Base-by-base conservation (phyloP, 2,329 filamentous ascomycete species). In the Paraphaeosphaeria minitans region DNA sequence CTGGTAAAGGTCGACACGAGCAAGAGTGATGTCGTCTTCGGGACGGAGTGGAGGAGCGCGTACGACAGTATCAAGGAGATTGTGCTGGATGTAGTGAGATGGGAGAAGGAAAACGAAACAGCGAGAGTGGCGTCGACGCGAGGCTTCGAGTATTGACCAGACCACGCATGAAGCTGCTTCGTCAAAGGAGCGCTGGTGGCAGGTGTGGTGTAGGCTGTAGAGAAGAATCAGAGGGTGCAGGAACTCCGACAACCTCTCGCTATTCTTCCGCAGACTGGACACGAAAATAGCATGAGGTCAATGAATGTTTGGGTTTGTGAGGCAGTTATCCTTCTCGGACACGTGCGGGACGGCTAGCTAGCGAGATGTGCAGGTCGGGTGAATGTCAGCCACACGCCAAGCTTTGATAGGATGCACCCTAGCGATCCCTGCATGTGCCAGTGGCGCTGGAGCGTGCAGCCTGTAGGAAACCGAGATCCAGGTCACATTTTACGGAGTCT, bases 21-120 rank as follows among this genome's bases (percentile, higher is more conserved):
- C 12, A 64, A 62, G 56, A 49, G 56, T 42, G 59, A 66, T 6
- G 53, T 19, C 33, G 52, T 62, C 27, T 67, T 65, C 62, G 65
- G 65, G 21, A 61, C n/a, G 37, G 48, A 60, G 27, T 67, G 65
- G 63, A 64, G 55, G 47, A 51, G 48, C 27, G 56, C 43, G 29
- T 59, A 55, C 48, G 59, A 65, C 19, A 60, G 55, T 42, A 53
- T 64, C 13, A 60, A 53, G 33, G 57, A 47, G 41, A 61, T 53
- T 35, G 63, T 67, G 24, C 35, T 53, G 10, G 65, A 65, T 58
- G 41, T 57, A 4, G 39, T 63, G 33, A 52, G 41, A 35, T 62
- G 46, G 50, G 59, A 66, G 55, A 22, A 57, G 24, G 22, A 53
- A 39, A 57, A 50, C 19, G 35, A 47, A 27, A 10, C 21, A 19